Base-by-base conservation (phyloP, 306 rosid genomes). In the Hippophae rhamnoides region DNA sequence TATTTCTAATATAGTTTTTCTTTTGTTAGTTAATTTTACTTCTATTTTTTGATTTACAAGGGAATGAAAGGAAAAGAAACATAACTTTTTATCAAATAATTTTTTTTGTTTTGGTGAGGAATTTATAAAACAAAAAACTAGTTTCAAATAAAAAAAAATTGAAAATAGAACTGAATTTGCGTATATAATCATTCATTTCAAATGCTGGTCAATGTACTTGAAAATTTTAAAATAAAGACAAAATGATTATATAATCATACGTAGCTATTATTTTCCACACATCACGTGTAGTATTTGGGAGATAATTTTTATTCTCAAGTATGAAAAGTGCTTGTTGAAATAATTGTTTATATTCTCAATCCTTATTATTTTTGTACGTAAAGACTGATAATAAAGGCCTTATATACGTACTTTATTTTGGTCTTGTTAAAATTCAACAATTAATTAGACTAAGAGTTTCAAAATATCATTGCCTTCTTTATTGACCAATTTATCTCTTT, bases 381-480 rank as follows among this genome's bases (percentile, higher is more conserved):
- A 18, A 3, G 5, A 47, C 26, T 13, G 87, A 76, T 44, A 82
- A 68, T 13, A 68, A 78, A 9, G 77, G 43, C 52, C 52, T 41
- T 27, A n/a, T n/a, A n/a, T n/a, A 62, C 73, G 61, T 77, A 56
- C 76, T 68, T 66, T 72, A 56, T 49, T 31, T 45, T 41, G 26
- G 41, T 72, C 56, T 62, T 50, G 69, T 80, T 74, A 74, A 71
- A 74, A 18, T 2, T 5, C 26, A 1, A 26, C 60, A 6, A 2
- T 10, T 10, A 50, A 46, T 18, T 27, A 61, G 3, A 7, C n/a
- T 7, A 18, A 41, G 7, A 9, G 59, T 72, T 78, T 78, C 75
- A 73, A 83, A 67, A 61, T 18, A 18, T 14, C 6, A 1, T n/a
- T 69, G 87, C 83, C 87, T 66, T 78, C 77, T 73, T 85, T 82